Percentiles rank a stretch among this genome's conserved stretches.
Evolutionary conservation across 106 monocot species (phyloP).

Genomic region (Iris macrosiphon): DNA sequence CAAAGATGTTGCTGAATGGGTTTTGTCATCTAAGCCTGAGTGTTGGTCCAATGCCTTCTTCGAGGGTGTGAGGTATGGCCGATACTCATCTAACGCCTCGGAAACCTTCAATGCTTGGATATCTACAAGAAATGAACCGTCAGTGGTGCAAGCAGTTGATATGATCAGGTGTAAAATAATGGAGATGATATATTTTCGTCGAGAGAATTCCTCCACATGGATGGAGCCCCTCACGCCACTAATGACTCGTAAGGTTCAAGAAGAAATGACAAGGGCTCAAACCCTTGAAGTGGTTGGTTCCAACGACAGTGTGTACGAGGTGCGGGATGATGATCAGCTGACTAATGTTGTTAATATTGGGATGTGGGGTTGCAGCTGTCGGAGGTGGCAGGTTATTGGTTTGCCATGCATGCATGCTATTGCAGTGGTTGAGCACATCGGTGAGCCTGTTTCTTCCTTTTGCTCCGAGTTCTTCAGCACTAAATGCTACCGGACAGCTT

Average conservation of each 20-base stretch:
- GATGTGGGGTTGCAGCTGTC: constrained; percentile 82
- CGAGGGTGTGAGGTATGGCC: constrained; percentile 62
- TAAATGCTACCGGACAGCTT: constrained; percentile 60
- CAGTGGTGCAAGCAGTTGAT: constrained; percentile 86
- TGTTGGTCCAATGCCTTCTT: constrained; percentile 88
- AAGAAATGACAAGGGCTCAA: constrained; percentile 36
- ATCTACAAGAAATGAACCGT: constrained; percentile 53
- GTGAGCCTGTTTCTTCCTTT: constrained; percentile 43
- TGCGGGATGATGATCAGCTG: constrained; percentile 36
- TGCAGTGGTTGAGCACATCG: constrained; percentile 51
- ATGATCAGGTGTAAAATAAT: constrained; percentile 84
- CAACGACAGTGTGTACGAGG: constrained; percentile 52
- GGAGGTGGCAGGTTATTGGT: constrained; percentile 79
- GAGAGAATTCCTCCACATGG: constrained; percentile 76
- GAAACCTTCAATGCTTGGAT: constrained; percentile 68
- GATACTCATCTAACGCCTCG: constrained; percentile 43
- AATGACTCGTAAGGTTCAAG: constrained; percentile 55
- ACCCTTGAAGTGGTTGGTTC: constrained; percentile 44
- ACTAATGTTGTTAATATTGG: constrained; percentile 58
- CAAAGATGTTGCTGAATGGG: constrained; percentile 72
- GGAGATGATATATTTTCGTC: constrained; percentile 76
- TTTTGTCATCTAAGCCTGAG: constrained; percentile 61
- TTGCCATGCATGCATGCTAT: constrained; percentile 84
- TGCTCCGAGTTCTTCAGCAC: constrained; percentile 79
- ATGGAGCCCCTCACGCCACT: constrained; percentile 58